These are phyloP conservation scores for Starmera dryadoides DNA, from an alignment of 805 yeast species.

Conservation along the genomic window DNA sequence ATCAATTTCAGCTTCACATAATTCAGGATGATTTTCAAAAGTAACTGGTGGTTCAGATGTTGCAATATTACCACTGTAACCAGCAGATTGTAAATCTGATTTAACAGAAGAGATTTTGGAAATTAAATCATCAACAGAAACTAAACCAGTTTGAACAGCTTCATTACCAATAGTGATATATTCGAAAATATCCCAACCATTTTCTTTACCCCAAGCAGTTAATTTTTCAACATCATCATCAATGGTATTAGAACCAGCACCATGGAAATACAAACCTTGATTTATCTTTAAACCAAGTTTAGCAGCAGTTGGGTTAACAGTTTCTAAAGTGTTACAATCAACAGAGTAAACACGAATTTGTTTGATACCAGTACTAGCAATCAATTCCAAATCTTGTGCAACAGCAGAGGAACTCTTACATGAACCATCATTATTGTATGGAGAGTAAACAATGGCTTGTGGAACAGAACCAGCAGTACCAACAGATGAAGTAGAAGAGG, in stretches of 20 bases:
- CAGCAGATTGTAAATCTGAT: slow-evolving; percentile 50
- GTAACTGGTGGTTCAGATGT: slow-evolving; percentile 89
- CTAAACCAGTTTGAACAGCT: slow-evolving; percentile 61
- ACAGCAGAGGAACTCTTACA: slow-evolving; percentile 61
- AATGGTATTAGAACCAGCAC: slow-evolving; percentile 61
- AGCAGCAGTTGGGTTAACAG: slow-evolving; percentile 55
- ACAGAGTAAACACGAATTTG: slow-evolving; percentile 78
- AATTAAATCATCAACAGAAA: slow-evolving; percentile 55
- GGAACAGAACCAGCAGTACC: slow-evolving; percentile 36
- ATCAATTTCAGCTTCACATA: slow-evolving; percentile 75
- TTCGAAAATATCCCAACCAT: slow-evolving; percentile 70
- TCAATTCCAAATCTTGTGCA: slow-evolving; percentile 47
- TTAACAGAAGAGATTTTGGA: slow-evolving; percentile 61
- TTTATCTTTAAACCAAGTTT: slow-evolving; percentile 62
- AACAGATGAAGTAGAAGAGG: slow-evolving; percentile 23
- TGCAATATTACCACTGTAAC: slow-evolving; percentile 69
- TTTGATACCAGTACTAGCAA: slow-evolving; percentile 53
- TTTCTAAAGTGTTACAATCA: slow-evolving; percentile 67
- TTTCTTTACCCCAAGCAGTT: slow-evolving; percentile 41
- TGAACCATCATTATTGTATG: slow-evolving; percentile 59
- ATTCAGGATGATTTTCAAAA: slow-evolving; percentile 51
- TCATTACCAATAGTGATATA: slow-evolving; percentile 84
- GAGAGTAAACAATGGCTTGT: slow-evolving; percentile 64
- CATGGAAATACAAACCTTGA: slow-evolving; percentile 81
- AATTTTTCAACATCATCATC: slow-evolving; percentile 50